These are phyloP conservation scores for Epichloe scottii DNA, from an alignment of 2,329 filamentous ascomycete genomes.

Conservation along the genomic window DNA sequence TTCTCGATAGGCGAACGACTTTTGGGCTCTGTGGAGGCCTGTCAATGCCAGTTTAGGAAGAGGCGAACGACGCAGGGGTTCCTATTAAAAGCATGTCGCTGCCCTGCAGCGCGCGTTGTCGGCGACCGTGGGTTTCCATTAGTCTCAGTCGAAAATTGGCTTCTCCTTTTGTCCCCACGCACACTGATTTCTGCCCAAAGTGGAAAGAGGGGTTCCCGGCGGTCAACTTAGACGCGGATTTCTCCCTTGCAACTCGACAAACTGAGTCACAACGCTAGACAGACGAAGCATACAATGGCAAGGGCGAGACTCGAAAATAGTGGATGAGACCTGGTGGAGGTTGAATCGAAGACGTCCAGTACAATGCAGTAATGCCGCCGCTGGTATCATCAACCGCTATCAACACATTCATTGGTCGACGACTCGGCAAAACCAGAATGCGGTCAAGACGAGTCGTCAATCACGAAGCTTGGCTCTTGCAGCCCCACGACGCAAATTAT, in stretches of 20 bases:
- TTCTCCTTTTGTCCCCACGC: neutral
- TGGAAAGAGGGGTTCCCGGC: conserved; percentile 1
- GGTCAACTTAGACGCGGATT: neutral
- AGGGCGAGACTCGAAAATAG: neutral
- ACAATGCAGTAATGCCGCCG: neutral
- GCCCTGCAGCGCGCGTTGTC: neutral
- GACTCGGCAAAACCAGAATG: neutral
- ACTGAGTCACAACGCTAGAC: neutral
- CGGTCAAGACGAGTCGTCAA: neutral
- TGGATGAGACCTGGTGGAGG: neutral
- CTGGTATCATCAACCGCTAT: neutral
- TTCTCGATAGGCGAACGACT: neutral
- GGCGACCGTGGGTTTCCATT: neutral
- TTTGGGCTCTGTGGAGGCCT: too few relatives aligned
- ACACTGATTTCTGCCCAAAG: neutral
- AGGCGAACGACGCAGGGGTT: too few relatives aligned
- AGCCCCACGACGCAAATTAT: neutral
- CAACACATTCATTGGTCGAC: neutral
- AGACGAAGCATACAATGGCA: neutral
- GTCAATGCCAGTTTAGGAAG: too few relatives aligned
- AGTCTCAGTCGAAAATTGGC: conserved; percentile 4
- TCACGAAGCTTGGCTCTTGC: neutral
- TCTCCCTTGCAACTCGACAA: neutral
- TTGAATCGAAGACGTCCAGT: neutral
- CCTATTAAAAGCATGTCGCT: neutral